These are phyloP conservation scores for Fusarium falciforme DNA, from an alignment of 2,329 filamentous ascomycete species.

Conservation along the genomic window DNA sequence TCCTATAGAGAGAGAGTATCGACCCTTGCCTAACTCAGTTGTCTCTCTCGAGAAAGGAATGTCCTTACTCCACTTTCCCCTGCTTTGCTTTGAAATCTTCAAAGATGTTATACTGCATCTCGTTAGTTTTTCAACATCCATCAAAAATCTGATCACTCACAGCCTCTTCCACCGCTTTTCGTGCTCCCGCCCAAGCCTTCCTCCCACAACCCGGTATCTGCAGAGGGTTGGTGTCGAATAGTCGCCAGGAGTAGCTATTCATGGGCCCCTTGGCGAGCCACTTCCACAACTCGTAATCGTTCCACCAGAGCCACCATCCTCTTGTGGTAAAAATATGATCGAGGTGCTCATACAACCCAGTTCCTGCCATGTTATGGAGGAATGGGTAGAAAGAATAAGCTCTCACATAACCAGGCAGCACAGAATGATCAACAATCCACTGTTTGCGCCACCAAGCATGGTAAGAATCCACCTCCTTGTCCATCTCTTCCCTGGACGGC, in stretches of 20 bases:
- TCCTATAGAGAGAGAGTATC: too few relatives aligned
- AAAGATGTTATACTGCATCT: background rate
- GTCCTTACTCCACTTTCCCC: background rate
- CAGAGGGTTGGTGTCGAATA: background rate
- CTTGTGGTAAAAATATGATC: background rate
- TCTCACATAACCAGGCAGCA: background rate
- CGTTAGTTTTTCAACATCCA: too few relatives aligned
- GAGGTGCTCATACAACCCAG: background rate
- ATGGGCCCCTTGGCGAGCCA: background rate
- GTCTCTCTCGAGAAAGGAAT: fast-evolving
- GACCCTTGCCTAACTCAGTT: too few relatives aligned
- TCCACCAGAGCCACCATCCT: conserved; percentile 13
- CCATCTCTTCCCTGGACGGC: background rate
- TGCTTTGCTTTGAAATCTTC: background rate
- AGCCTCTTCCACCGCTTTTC: background rate
- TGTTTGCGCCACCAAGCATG: conserved; percentile 5
- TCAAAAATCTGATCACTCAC: too few relatives aligned
- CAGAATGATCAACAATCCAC: background rate
- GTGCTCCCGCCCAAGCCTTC: background rate
- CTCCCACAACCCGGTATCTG: background rate
- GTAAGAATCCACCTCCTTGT: background rate
- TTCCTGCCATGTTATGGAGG: background rate
- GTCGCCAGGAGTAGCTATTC: background rate
- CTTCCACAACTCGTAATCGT: background rate
- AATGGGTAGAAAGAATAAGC: background rate